A percentile compares a stretch with the other conserved stretches of the same genome.
These are phyloP conservation scores for Salix koriyanagi DNA, from an alignment of 345 rosid species.

Conservation along the genomic window DNA sequence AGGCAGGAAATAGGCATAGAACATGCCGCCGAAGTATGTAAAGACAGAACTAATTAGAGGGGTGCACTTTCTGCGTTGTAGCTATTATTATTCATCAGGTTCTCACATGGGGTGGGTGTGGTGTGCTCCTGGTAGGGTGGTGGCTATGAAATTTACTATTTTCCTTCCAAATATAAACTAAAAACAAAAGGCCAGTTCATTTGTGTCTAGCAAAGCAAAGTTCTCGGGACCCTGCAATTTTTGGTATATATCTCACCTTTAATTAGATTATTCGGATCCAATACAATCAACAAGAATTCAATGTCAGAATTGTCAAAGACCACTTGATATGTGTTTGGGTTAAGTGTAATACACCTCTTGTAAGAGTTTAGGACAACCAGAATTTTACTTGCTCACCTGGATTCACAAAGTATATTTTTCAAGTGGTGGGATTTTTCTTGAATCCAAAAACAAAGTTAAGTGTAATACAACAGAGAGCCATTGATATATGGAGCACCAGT, in stretches of 20 bases:
- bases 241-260: neutral
- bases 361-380: no score
- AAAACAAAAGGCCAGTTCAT: neutral
- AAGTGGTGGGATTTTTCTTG: no score
- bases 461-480: neutral
- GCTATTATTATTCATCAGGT: conserved; percentile 10
- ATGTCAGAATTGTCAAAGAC: neutral
- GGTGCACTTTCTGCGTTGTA: neutral
- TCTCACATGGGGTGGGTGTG: conserved; percentile 37
- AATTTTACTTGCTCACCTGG: no score
- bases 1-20: conserved; percentile 26
- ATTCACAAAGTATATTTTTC: no score
- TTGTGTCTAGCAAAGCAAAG: neutral
- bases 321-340: neutral
- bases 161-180: neutral
- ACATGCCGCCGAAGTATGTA: conserved; percentile 20
- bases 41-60: neutral
- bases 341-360: neutral
- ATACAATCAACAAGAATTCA: neutral
- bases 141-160: neutral
- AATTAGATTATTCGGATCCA: neutral
- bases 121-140: neutral
- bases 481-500: neutral
- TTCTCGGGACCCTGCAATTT: neutral
- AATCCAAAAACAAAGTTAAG: no score